Base-by-base conservation (phyloP, 495 filamentous ascomycete genomes). In the Penicillium paxilli region DNA sequence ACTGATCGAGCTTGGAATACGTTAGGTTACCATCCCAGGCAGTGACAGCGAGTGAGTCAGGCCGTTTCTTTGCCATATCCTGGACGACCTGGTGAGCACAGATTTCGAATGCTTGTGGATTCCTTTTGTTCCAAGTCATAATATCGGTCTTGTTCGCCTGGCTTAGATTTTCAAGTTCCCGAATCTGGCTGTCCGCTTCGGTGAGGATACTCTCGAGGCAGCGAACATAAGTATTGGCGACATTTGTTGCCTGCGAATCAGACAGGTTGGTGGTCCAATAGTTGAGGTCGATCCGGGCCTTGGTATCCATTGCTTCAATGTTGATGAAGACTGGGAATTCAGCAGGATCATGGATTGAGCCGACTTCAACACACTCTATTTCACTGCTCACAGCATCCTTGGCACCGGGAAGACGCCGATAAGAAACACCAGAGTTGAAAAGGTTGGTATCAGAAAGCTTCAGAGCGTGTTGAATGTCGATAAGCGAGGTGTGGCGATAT, bases 311-410 rank as follows among this genome's bases (percentile, higher is more conserved):
- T 1, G 75, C 69, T 50, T 83, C 82, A 20, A 85, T 71, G 52
- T 83, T 83, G 50, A 83, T 62, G 26, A 74, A 81, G 0, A 85
- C 59, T 8, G 72, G 69, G 55, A 80, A 81, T 60, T 85, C 81
- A 3, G 81, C 80, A 0, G 81, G 81, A 47, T 84, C 81, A 41
- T 83, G 73, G 28, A 80, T 76, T 3, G 70, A 59, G 8, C 66
- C 68, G 24, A 67, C n/a, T n/a, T n/a, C n/a, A n/a, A n/a, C n/a
- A n/a, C n/a, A n/a, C n/a, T n/a, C n/a, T n/a, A n/a, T n/a, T n/a
- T n/a, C n/a, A n/a, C n/a, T n/a, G n/a, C n/a, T 52, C 26, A 65
- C 51, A 0, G 25, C 47, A 8, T 57, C 57, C 24, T 61, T 56
- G 0, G 53, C 49, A 0, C 63, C 46, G 1, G 74, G 69, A 7